Percentiles rank a stretch among this genome's conserved stretches.
These are phyloP conservation scores for Pyrenophora graminea DNA, from an alignment of 2,329 filamentous ascomycete genomes.

Conservation along the genomic window DNA sequence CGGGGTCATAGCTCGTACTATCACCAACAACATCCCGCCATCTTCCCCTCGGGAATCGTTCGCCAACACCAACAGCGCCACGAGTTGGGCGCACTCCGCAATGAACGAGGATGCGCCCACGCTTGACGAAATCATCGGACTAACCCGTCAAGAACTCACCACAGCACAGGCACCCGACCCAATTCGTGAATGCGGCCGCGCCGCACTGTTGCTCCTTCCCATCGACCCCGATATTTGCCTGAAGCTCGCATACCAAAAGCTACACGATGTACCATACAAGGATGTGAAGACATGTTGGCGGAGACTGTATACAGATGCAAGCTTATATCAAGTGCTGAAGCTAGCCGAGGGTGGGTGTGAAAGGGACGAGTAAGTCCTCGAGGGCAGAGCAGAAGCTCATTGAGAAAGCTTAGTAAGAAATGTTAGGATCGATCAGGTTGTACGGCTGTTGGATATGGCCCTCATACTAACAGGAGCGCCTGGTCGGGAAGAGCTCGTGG, in stretches of 20 bases:
- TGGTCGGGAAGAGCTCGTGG: conserved; percentile 39
- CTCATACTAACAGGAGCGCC: conserved; percentile 68
- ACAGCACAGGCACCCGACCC: conserved; percentile 23
- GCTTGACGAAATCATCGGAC: conserved; percentile 28
- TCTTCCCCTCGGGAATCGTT: neutral
- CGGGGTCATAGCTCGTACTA: conserved; percentile 14
- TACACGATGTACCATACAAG: conserved; percentile 71
- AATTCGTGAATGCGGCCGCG: conserved; percentile 49
- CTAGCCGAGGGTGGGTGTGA: conserved; percentile 24
- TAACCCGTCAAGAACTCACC: conserved; percentile 34
- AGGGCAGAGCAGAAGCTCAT: neutral
- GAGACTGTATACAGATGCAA: conserved; percentile 71
- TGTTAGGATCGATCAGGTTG: conserved; percentile 60
- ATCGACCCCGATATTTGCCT: conserved; percentile 57
- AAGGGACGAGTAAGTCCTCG: neutral
- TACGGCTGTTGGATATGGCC: conserved; percentile 73
- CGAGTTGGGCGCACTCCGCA: neutral
- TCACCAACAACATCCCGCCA: conserved; percentile 3
- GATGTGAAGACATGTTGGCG: conserved; percentile 71
- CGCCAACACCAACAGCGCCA: neutral
- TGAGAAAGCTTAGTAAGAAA: conserved; percentile 28
- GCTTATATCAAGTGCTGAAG: conserved; percentile 63
- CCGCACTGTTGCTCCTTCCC: conserved; percentile 45
- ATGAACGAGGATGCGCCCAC: conserved; percentile 24
- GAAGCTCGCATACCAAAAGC: conserved; percentile 64